phyloP scores from a whole-genome alignment of 768 basidiomycete species.

The Amanita exitialis region DNA sequence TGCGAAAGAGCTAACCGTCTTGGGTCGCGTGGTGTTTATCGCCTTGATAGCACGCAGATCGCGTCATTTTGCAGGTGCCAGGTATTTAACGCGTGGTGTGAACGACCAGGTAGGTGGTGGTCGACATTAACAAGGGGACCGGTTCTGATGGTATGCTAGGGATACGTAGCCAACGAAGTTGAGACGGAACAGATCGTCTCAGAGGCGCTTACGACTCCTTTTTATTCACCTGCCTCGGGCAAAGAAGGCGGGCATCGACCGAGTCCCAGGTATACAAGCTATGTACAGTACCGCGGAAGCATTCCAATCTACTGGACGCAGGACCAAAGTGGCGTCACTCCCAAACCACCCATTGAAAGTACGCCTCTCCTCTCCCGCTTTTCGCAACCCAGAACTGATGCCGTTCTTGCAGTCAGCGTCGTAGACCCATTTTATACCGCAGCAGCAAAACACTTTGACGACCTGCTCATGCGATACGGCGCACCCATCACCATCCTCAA shows the following conservation, averaged over 20 bases:
- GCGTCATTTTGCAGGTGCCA: constrained; percentile 89
- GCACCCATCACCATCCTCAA: constrained; percentile 86
- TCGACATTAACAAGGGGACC: neutral
- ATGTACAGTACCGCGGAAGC: constrained; percentile 93
- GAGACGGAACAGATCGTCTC: constrained; percentile 98
- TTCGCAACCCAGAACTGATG: constrained; percentile 4
- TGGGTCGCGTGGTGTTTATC: constrained; percentile 84
- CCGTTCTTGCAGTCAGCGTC: constrained; percentile 55
- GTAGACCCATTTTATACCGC: constrained; percentile 94
- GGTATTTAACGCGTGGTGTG: constrained; percentile 90
- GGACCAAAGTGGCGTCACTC: constrained; percentile 82
- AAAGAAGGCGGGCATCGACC: constrained; percentile 28
- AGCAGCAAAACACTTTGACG: constrained; percentile 87
- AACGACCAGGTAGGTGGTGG: constrained; percentile 66
- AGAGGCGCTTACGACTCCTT: constrained; percentile 81
- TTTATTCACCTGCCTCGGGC: constrained; percentile 56
- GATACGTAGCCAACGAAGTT: constrained; percentile 97
- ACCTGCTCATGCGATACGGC: constrained; percentile 84
- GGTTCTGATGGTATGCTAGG: constrained; percentile 34
- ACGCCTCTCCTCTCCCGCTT: constrained; percentile 16
- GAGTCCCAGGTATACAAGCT: constrained; percentile 87
- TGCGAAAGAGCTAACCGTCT: constrained; percentile 74
- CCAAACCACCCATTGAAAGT: constrained; percentile 96
- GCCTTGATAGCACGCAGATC: constrained; percentile 94
- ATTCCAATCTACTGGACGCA: constrained; percentile 98